Base-by-base conservation (phyloP, 805 yeast genomes). In the Blastobotrys robertii region DNA sequence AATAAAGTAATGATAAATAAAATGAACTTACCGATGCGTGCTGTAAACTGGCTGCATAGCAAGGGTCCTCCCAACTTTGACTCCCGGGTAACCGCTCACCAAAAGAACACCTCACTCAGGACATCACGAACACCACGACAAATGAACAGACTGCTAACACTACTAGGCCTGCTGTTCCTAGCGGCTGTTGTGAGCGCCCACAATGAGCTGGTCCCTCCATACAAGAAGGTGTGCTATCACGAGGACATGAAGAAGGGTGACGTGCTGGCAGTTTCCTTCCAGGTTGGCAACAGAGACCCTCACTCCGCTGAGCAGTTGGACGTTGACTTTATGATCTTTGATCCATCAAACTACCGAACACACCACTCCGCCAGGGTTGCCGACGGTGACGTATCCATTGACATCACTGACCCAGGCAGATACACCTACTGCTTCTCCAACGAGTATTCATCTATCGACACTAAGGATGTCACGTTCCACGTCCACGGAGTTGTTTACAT, bases 391-490 rank as follows among this genome's bases (percentile, higher is more conserved):
- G 76, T 77, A 47, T 69, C 78, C 11, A 63, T 84, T 47, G 74
- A 69, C 46, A 90, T 94, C 39, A 68, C 73, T 42, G 64, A 70
- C 47, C 62, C 65, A 44, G 97, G 97, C 42, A 82, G 80, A 59
- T 83, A 77, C 67, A 73, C 77, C 50, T 92, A 84, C 70, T 90
- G 98, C 66, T 90, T 90, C 70, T 77, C 90, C 52, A 90, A 92
- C 63, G 96, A 87, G 63, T 78, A 76, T 54, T 70, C 84, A 5
- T 69, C 76, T 14, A 60, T 79, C 38, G 76, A 73, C 35, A 84
- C 92, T 41, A 82, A 86, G 64, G 98, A 90, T 59, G 95, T 90
- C 32, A 81, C 95, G 0, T 90, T 90, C 73, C 92, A 90, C 63
- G 85, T 90, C 45, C 95, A 87, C 60, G 97, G 97, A 25, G 86